phyloP scores from a whole-genome alignment of 2,329 filamentous ascomycete genomes.

The Cytospora leucostoma region DNA sequence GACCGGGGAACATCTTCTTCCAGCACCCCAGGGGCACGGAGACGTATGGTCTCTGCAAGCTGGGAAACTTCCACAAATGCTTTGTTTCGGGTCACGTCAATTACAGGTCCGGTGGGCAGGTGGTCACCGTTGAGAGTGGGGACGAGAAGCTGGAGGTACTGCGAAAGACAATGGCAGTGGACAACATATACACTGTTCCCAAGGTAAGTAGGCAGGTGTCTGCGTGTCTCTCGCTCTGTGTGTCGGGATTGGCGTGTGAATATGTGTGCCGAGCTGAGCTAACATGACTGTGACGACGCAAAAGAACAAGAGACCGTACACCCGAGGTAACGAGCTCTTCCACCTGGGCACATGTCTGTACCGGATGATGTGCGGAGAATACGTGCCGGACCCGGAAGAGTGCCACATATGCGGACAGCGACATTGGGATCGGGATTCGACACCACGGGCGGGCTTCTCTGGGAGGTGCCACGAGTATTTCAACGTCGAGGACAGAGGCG shows the following conservation, averaged over 20 bases:
- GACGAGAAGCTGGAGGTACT: conserved; percentile 28
- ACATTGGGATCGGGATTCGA: conserved; percentile 28
- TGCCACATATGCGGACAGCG: conserved; percentile 36
- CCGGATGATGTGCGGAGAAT: conserved; percentile 44
- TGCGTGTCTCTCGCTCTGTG: background rate
- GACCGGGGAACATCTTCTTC: conserved; percentile 52
- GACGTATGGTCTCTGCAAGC: conserved; percentile 56
- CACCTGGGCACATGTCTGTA: conserved; percentile 43
- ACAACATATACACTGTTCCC: conserved; percentile 18
- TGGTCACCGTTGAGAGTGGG: conserved; percentile 32
- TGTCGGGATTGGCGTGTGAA: too few species aligned
- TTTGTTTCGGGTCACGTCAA: conserved; percentile 43
- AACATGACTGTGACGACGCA: conserved; percentile 4
- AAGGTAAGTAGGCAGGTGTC: conserved; percentile 12
- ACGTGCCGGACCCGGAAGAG: conserved; percentile 34
- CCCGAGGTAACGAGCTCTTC: conserved; percentile 41
- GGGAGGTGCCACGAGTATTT: background rate
- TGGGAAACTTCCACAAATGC: conserved; percentile 50
- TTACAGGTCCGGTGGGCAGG: conserved; percentile 15
- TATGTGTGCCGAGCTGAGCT: background rate
- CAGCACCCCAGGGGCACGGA: conserved; percentile 49
- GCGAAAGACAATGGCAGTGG: conserved; percentile 26
- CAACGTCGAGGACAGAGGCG: conserved; percentile 12
- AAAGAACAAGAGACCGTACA: conserved; percentile 39
- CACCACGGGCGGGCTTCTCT: background rate